These are phyloP conservation scores for Metschnikowia colocasiae DNA, from an alignment of 805 yeast species.

Conservation along the genomic window DNA sequence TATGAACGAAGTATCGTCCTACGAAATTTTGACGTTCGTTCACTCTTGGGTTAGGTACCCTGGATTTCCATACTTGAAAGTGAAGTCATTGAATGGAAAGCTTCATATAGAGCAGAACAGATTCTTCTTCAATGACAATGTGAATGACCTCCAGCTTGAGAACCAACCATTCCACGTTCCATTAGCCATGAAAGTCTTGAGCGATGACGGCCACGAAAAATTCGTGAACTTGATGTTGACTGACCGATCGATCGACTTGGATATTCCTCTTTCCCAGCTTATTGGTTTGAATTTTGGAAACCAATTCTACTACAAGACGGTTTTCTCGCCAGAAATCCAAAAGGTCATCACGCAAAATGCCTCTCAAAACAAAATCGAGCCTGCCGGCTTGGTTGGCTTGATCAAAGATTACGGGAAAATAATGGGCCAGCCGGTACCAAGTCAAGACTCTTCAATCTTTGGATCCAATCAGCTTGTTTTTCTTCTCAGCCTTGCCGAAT, in stretches of 20 bases:
- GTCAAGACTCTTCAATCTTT: slow-evolving; percentile 23
- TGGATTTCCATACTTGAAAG: slow-evolving; percentile 55
- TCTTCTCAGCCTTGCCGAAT: slow-evolving; percentile 29
- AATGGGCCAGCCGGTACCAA: slow-evolving; percentile 26
- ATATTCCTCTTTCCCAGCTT: slow-evolving; percentile 29
- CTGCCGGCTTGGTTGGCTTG: slow-evolving; percentile 34
- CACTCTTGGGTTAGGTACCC: slow-evolving; percentile 59
- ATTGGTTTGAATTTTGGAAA: slow-evolving; percentile 43
- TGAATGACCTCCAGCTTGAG: slow-evolving; percentile 37
- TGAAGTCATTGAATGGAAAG: slow-evolving; percentile 25
- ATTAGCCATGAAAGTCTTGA: slow-evolving; percentile 37
- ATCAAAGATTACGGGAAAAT: slow-evolving; percentile 39
- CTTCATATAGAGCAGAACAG: slow-evolving; percentile 38
- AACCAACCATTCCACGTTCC: slow-evolving; percentile 65
- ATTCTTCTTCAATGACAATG: slow-evolving; percentile 26
- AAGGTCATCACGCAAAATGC: slow-evolving; percentile 19
- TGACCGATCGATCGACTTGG: slow-evolving; percentile 37
- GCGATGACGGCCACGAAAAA: slow-evolving; percentile 27
- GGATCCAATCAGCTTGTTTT: slow-evolving; percentile 20
- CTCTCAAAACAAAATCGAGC: slow-evolving; percentile 20
- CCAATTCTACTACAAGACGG: slow-evolving; percentile 46
- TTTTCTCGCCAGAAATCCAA: slow-evolving; percentile 35
- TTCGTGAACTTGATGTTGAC: slow-evolving; percentile 39
- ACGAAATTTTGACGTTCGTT: slow-evolving; percentile 49
- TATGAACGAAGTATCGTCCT: slow-evolving; percentile 28